Percentiles rank a stretch among this genome's conserved stretches.
Conservation (phyloP, 331 rosid genomes). For the Telfairia occidentalis region DNA sequence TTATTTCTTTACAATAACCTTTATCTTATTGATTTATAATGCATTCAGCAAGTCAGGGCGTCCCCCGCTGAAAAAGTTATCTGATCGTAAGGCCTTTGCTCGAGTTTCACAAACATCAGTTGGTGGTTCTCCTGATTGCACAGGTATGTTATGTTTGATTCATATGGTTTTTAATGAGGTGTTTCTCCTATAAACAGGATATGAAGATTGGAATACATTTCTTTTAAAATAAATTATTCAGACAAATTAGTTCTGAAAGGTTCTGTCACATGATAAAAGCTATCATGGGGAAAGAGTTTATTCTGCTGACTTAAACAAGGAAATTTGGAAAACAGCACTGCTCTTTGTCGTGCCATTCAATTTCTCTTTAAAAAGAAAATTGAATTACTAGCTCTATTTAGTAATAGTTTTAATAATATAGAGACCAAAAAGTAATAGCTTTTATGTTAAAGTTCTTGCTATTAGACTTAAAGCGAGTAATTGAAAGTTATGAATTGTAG, state of each 20-base stretch:
- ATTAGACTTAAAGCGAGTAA: background rate
- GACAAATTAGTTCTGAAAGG: background rate
- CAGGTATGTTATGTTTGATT: conserved; percentile 33
- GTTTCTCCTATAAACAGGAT: background rate
- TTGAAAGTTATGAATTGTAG: background rate
- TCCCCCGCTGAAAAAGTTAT: conserved; percentile 63
- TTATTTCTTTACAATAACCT: background rate
- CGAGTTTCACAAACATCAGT: conserved; percentile 42
- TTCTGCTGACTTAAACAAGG: background rate
- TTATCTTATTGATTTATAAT: conserved; percentile 9
- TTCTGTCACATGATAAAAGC: background rate
- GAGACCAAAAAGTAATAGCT: too few relatives aligned
- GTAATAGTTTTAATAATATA: background rate
- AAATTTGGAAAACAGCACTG: background rate
- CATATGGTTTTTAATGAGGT: background rate
- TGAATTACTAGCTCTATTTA: background rate
- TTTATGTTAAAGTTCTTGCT: background rate
- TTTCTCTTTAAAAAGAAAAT: background rate
- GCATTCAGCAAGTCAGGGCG: conserved; percentile 69
- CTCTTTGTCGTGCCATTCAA: background rate
- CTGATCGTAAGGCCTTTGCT: conserved; percentile 46
- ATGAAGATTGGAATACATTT: background rate
- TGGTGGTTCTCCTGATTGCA: conserved; percentile 38
- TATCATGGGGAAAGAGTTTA: background rate
- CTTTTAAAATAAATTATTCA: too few relatives aligned